Evolutionary conservation across 805 yeast genomes (phyloP).

Genomic region (Yamadazyma phyllophila): DNA sequence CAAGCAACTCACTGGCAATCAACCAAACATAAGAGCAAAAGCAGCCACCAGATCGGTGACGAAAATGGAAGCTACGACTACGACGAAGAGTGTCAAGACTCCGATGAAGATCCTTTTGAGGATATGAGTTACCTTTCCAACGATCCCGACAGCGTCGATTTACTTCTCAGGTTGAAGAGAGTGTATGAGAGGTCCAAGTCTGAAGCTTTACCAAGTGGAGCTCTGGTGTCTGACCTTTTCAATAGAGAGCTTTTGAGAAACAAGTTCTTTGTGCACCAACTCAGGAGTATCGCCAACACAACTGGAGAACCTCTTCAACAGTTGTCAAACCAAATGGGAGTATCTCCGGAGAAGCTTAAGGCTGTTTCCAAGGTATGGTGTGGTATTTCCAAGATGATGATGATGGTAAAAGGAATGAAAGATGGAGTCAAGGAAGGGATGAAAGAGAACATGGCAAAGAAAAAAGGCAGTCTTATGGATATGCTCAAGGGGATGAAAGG

Average conservation of each 20-base stretch:
- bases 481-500: neutral
- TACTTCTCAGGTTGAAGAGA: neutral
- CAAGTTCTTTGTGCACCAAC: slow-evolving; percentile 4
- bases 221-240: neutral
- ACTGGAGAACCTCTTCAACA: slow-evolving; percentile 1
- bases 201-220: neutral
- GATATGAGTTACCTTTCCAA: slow-evolving; percentile 4
- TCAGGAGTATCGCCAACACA: slow-evolving; percentile 5
- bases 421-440: neutral
- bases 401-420: slow-evolving; percentile 3
- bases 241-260: slow-evolving; percentile 2
- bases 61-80: slow-evolving; percentile 4
- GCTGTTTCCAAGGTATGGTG: slow-evolving; percentile 5
- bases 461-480: neutral
- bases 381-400: slow-evolving; percentile 5
- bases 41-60: neutral
- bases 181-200: neutral
- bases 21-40: too few relatives aligned
- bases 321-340: slow-evolving; percentile 2
- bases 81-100: slow-evolving; percentile 7
- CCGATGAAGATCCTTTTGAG: slow-evolving; percentile 5
- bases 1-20: neutral
- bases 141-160: neutral
- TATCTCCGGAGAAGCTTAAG: neutral
- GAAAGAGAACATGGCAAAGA: neutral